phyloP scores from a whole-genome alignment of 768 basidiomycete species.

The Termitomyces eurrhizus region DNA sequence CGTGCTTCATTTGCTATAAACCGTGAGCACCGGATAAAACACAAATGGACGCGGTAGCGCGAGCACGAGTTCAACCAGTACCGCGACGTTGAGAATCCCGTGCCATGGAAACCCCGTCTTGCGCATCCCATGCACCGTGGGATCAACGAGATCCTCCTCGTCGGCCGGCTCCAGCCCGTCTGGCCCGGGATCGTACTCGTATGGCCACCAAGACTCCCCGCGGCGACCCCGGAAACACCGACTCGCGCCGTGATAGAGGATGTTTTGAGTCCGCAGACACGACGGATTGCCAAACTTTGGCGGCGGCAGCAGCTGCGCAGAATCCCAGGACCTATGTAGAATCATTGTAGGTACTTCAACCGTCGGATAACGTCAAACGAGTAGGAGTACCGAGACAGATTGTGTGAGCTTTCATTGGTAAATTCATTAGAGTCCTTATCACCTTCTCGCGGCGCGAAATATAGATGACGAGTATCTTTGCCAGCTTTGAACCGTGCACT shows the following conservation, averaged over 20 bases:
- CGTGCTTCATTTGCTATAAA: constrained; percentile 34
- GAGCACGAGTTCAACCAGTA: constrained; percentile 58
- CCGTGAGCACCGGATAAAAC: constrained; percentile 68
- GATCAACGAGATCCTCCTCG: constrained; percentile 74
- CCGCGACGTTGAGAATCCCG: constrained; percentile 60
- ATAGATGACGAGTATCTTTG: background rate
- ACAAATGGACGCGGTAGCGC: constrained; percentile 73
- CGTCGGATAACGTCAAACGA: too few relatives aligned
- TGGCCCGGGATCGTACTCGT: constrained; percentile 62
- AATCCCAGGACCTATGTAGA: constrained; percentile 2
- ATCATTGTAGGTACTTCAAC: too few relatives aligned
- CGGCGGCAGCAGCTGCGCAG: background rate
- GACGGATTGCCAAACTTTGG: background rate
- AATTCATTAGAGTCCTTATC: background rate
- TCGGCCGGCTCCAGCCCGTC: constrained; percentile 56
- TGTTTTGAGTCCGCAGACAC: constrained; percentile 18
- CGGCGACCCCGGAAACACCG: constrained; percentile 18
- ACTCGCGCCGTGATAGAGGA: constrained; percentile 12
- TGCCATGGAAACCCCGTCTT: constrained; percentile 39
- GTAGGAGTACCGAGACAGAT: background rate
- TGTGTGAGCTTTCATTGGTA: background rate
- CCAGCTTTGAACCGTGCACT: background rate
- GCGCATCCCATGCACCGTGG: constrained; percentile 28
- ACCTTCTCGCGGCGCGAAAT: background rate
- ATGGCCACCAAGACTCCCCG: constrained; percentile 50